These are phyloP conservation scores for Chondrus crispus DNA, from an alignment of 23 red algal species.

Conservation along the genomic window DNA sequence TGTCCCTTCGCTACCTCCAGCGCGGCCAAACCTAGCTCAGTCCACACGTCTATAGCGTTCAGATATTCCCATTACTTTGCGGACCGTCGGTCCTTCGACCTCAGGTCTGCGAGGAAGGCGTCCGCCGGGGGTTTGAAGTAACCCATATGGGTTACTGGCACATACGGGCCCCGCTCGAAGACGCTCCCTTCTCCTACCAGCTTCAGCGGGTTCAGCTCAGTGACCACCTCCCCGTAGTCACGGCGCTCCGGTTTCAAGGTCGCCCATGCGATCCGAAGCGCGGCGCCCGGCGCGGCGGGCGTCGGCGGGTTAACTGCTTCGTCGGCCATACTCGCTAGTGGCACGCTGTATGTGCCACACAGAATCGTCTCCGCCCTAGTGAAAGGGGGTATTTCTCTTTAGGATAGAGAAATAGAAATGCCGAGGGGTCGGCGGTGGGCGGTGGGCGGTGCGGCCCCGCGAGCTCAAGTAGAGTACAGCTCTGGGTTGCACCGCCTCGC, in stretches of 20 bases:
- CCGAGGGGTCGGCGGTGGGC: too few relatives aligned
- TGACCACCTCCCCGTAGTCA: not conserved
- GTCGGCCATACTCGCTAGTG: too few relatives aligned
- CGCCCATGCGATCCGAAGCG: not conserved
- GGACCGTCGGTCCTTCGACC: slow-evolving; percentile 4
- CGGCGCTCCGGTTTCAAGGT: not conserved
- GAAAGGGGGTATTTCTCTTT: too few relatives aligned
- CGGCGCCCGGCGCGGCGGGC: too few relatives aligned
- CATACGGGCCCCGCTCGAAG: not conserved
- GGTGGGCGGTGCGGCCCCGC: too few relatives aligned
- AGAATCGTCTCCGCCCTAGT: too few relatives aligned
- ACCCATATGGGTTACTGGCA: not conserved
- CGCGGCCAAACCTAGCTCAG: not conserved
- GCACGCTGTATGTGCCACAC: too few relatives aligned
- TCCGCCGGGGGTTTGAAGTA: not conserved
- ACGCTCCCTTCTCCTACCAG: not conserved
- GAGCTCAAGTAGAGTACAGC: too few relatives aligned
- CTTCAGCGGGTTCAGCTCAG: not conserved
- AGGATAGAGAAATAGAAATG: too few relatives aligned
- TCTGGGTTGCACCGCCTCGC: too few relatives aligned
- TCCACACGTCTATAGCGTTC: not conserved
- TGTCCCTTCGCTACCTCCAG: not conserved
- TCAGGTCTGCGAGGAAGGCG: not conserved
- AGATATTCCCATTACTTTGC: slow-evolving; percentile 25
- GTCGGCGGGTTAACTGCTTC: too few relatives aligned